phyloP scores from a whole-genome alignment of 2,329 filamentous ascomycete genomes.

The Trichoderma cornu-damae region DNA sequence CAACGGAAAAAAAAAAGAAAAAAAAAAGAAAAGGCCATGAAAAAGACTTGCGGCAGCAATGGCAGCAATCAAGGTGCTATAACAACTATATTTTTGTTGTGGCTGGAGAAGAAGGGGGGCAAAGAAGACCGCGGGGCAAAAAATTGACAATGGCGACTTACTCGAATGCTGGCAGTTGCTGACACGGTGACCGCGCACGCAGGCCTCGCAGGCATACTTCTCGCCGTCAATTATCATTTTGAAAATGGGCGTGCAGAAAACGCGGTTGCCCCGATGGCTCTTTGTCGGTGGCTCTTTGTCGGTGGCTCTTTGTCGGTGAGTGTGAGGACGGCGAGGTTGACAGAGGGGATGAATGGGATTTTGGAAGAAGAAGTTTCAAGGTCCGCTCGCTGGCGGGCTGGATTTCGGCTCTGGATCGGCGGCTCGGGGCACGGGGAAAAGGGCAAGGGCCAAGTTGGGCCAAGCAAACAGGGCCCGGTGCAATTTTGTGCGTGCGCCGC shows the following conservation, averaged over 20 bases:
- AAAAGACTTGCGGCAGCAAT: slow-evolving; percentile 3
- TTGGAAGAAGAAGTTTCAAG: slow-evolving; percentile 11
- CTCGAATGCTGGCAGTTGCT: slow-evolving; percentile 96
- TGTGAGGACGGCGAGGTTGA: background rate
- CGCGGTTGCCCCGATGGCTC: background rate
- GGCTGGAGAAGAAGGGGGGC: slow-evolving; percentile 10
- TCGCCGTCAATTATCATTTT: slow-evolving; percentile 85
- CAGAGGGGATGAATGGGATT: slow-evolving; percentile 16
- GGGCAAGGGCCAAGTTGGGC: slow-evolving; percentile 9
- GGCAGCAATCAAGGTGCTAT: too few species aligned
- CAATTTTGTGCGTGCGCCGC: slow-evolving; percentile 13
- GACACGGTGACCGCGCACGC: slow-evolving; percentile 95
- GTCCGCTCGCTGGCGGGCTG: slow-evolving; percentile 10
- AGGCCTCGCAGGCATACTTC: slow-evolving; percentile 97
- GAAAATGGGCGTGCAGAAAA: background rate
- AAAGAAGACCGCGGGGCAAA: slow-evolving; percentile 14
- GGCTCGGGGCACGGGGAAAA: slow-evolving; percentile 16
- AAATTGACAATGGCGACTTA: slow-evolving; percentile 50
- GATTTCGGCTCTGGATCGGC: slow-evolving; percentile 18
- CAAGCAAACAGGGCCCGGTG: slow-evolving; percentile 11
- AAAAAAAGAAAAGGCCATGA: slow-evolving; percentile 4
- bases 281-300: too few species aligned
- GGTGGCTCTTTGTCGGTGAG: background rate
- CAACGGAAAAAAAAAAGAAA: background rate
- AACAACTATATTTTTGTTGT: too few species aligned